Conservation (phyloP, 1,139 yeast species). For the Nadsonia starkeyi-henricii region DNA sequence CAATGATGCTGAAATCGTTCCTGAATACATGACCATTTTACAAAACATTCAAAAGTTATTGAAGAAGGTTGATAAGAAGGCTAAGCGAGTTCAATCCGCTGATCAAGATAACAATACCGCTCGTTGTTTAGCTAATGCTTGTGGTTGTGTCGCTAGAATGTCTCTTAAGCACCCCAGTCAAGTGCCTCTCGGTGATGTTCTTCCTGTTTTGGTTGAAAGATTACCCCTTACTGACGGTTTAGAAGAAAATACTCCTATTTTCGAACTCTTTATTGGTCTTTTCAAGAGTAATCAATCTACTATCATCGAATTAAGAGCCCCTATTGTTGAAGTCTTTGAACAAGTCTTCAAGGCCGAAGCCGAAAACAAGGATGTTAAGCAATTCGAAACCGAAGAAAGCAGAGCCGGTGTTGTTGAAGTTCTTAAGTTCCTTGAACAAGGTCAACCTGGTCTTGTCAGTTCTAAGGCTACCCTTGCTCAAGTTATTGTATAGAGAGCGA, state of each 20-base stretch:
- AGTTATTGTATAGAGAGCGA: constrained; percentile 8
- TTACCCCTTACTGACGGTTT: constrained; percentile 80
- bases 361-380: constrained; percentile 29
- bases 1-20: constrained; percentile 38
- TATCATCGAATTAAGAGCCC: constrained; percentile 20
- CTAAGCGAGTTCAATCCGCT: constrained; percentile 34
- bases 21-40: constrained; percentile 55
- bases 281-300: constrained; percentile 49
- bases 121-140: constrained; percentile 84
- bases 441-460: constrained; percentile 35
- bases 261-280: constrained; percentile 59
- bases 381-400: constrained; percentile 57
- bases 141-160: constrained; percentile 96
- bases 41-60: constrained; percentile 67
- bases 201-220: constrained; percentile 63
- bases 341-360: not conserved
- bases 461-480: constrained; percentile 11
- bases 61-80: constrained; percentile 56
- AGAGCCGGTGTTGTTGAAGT: constrained; percentile 52
- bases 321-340: not conserved
- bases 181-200: constrained; percentile 68
- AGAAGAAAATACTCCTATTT: constrained; percentile 88
- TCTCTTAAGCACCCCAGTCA: constrained; percentile 55
- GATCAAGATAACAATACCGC: constrained; percentile 74
- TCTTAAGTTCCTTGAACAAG: constrained; percentile 57